A percentile compares a stretch with the other conserved stretches of the same genome.
These are phyloP conservation scores for Fraxinus quadrangulata DNA, from an alignment of 257 asterid genomes.

Conservation along the genomic window DNA sequence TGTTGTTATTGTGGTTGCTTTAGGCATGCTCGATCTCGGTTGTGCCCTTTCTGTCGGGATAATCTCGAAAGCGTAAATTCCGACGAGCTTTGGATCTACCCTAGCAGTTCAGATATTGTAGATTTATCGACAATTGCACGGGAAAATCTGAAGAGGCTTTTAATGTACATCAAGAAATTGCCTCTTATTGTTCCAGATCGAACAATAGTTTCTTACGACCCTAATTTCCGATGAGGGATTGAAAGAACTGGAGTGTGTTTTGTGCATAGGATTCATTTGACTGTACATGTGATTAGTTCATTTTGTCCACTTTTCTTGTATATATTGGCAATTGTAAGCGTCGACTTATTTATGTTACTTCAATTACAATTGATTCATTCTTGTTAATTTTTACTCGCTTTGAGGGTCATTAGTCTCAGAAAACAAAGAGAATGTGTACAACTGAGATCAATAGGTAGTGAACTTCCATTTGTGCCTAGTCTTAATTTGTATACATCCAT, in stretches of 20 bases:
- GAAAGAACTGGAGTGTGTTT: not conserved
- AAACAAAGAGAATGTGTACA: not conserved
- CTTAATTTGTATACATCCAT: no score
- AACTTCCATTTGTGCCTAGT: no score
- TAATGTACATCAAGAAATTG: slow-evolving; percentile 62
- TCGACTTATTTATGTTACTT: not conserved
- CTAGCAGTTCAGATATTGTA: slow-evolving; percentile 56
- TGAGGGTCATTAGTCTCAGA: not conserved
- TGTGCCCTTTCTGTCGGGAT: slow-evolving; percentile 46
- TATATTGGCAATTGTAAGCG: not conserved
- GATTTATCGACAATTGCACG: slow-evolving; percentile 53
- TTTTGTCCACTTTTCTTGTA: slow-evolving; percentile 21
- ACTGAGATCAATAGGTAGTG: no score
- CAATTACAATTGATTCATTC: not conserved
- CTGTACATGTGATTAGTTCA: slow-evolving; percentile 25
- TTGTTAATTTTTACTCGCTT: not conserved
- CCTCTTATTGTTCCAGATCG: slow-evolving; percentile 63
- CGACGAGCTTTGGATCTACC: slow-evolving; percentile 51
- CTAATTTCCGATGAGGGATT: slow-evolving; percentile 42
- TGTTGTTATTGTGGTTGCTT: not conserved
- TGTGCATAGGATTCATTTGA: slow-evolving; percentile 27
- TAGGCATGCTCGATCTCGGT: slow-evolving; percentile 41
- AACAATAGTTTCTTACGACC: slow-evolving; percentile 50
- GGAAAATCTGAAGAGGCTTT: slow-evolving; percentile 71
- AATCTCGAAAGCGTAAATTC: slow-evolving; percentile 35